phyloP scores from a whole-genome alignment of 2,329 filamentous ascomycete species.

The Lizonia empirigonia region DNA sequence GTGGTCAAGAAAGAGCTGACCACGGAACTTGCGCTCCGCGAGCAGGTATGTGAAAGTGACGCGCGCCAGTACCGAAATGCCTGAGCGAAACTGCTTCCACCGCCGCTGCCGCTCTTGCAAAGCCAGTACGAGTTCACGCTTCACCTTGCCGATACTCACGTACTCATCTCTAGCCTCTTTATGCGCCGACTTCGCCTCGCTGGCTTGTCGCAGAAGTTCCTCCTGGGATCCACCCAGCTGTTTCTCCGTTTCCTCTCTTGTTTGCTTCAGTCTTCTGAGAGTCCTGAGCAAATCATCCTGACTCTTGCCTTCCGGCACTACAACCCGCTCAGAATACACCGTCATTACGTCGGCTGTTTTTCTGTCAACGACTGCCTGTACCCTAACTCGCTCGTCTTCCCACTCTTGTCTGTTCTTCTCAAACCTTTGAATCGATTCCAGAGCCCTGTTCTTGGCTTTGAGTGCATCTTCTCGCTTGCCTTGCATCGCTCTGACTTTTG shows the following conservation, averaged over 20 bases:
- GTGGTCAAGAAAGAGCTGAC: slow-evolving; percentile 80
- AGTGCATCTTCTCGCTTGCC: slow-evolving; percentile 44
- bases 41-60: slow-evolving; percentile 88
- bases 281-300: slow-evolving; percentile 39
- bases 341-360: slow-evolving; percentile 24
- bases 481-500: slow-evolving; percentile 37
- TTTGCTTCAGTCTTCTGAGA: slow-evolving; percentile 35
- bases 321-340: slow-evolving; percentile 35
- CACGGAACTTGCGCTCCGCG: slow-evolving; percentile 86
- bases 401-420: slow-evolving; percentile 38
- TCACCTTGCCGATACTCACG: slow-evolving; percentile 21
- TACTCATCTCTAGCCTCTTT: slow-evolving; percentile 30
- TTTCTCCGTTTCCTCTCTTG: slow-evolving; percentile 36
- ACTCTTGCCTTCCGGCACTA: slow-evolving; percentile 40
- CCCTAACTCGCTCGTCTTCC: slow-evolving; percentile 33
- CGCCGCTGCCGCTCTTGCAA: slow-evolving; percentile 72
- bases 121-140: slow-evolving; percentile 59
- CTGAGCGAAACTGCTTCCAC: slow-evolving; percentile 81
- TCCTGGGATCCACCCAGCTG: slow-evolving; percentile 44
- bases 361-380: slow-evolving; percentile 34
- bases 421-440: slow-evolving; percentile 43
- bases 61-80: slow-evolving; percentile 84
- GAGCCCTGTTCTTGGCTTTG: slow-evolving; percentile 50
- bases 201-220: slow-evolving; percentile 33
- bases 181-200: slow-evolving; percentile 37